Base-by-base conservation (phyloP, 192 early-diverging fungal genomes). In the Coemansia brasiliensis region DNA sequence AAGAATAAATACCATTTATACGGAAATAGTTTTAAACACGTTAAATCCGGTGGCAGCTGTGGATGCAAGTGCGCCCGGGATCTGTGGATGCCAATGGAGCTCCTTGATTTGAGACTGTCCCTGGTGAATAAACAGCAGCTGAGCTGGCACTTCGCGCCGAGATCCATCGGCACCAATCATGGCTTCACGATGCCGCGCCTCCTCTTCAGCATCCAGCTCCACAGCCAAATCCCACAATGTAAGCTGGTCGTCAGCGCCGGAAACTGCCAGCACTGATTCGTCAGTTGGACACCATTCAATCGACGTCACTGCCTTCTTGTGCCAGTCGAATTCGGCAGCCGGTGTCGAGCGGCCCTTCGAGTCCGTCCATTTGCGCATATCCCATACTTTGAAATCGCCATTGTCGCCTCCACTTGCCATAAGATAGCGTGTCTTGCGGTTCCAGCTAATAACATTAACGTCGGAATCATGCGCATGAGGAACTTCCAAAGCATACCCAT, bases 221-320 rank as follows among this genome's bases (percentile, higher is more conserved):
- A 98, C 89, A n/a, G 93, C 90, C 52, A 99, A 81, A 74, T 99
- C 96, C 96, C 96, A 99, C 26, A 99, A 64, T 26, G 96, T 94
- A 44, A 95, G 65, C 81, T 99, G 96, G 66, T 99, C 87, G 74
- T 99, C 96, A 10, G 89, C 94, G 5, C 95, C 95, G 13, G 90
- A 72, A 32, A 93, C 94, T 11, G 88, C 94, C 39, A 99, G 69
- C 20, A 96, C 86, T 9, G 93, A 95, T 57, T 90, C 88, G 65
- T 99, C 96, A 2, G 81, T 87, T 5, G 94, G 93, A 57, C 93
- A 88, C 95, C 95, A 99, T 80, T 99, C 96, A 62, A 99, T 93
- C 15, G 93, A 95, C 1, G 95, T 96, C 57, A 99, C 87, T 7
- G 93, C 87, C 39, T 77, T 83, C 48, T 85, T 85, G 75, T 99